A percentile compares a stretch with the other conserved stretches of the same genome.
Evolutionary conservation across 192 early-diverging fungal genomes (phyloP).

Genomic region (Linnemannia exigua): DNA sequence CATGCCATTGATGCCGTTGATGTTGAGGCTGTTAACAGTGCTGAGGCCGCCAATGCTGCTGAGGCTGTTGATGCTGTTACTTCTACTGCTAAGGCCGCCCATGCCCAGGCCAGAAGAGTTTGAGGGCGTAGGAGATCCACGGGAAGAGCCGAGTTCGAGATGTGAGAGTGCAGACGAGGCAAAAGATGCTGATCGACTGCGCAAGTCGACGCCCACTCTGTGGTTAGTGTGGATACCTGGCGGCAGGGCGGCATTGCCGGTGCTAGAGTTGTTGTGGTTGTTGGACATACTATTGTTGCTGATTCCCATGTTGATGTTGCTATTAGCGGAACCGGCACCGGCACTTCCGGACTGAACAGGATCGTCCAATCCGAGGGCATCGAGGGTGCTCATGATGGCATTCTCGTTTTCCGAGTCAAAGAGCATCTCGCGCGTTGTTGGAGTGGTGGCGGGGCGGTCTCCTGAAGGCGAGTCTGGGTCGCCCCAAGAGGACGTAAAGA

Average conservation of each 20-base stretch:
- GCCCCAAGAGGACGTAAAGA: conserved; percentile 71
- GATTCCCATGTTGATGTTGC: conserved; percentile 17
- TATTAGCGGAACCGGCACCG: conserved; percentile 20
- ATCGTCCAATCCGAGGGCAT: conserved; percentile 80
- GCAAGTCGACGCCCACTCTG: conserved; percentile 47
- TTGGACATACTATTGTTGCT: conserved; percentile 11
- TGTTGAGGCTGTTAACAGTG: background rate
- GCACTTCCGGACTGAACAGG: conserved; percentile 50
- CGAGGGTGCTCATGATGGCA: conserved; percentile 73
- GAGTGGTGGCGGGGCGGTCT: conserved; percentile 59
- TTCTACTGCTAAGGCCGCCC: conserved; percentile 31
- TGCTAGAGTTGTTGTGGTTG: conserved; percentile 13
- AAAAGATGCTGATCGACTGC: conserved; percentile 54
- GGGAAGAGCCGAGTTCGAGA: conserved; percentile 23
- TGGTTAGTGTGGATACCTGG: conserved; percentile 39
- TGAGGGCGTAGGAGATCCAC: conserved; percentile 18
- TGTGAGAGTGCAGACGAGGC: conserved; percentile 50
- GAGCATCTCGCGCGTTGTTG: conserved; percentile 62
- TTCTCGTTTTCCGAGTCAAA: conserved; percentile 69
- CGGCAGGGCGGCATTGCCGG: conserved; percentile 11
- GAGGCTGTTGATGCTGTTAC: conserved; percentile 38
- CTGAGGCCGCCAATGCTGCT: conserved; percentile 22
- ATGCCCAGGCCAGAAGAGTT: conserved; percentile 18
- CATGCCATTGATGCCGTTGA: conserved; percentile 12
- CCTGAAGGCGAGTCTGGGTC: conserved; percentile 60